A percentile compares a stretch with the other conserved stretches of the same genome.
These are phyloP conservation scores for Calcarisporium arbuscula DNA, from an alignment of 2,329 filamentous ascomycete species.

Conservation along the genomic window DNA sequence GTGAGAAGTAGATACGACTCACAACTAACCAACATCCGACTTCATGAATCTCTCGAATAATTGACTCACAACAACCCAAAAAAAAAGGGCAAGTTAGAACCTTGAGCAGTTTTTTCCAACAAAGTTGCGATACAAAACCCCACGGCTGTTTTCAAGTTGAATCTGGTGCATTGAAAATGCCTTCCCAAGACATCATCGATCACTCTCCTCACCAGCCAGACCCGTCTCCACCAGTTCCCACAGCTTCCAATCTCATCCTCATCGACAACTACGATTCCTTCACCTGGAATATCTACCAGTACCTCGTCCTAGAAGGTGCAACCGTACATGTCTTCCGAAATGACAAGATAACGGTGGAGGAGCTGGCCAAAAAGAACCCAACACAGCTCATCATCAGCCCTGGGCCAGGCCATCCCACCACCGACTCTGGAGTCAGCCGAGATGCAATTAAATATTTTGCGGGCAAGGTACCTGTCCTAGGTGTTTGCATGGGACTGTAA, in stretches of 20 bases:
- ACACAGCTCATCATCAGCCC: conserved; percentile 94
- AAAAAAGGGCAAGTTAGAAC: too few species aligned
- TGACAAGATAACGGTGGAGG: conserved; percentile 80
- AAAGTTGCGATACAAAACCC: too few species aligned
- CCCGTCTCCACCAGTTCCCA: conserved; percentile 64
- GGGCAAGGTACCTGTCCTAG: conserved; percentile 90
- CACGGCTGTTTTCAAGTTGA: too few species aligned
- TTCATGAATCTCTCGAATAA: too few species aligned
- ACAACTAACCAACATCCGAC: too few species aligned
- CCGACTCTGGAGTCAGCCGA: conserved; percentile 88
- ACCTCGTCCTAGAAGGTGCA: conserved; percentile 91
- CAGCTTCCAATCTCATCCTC: conserved; percentile 83
- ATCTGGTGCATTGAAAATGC: conserved; percentile 33
- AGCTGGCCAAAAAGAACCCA: conserved; percentile 75
- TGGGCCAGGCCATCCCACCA: conserved; percentile 85
- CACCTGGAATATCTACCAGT: conserved; percentile 99
- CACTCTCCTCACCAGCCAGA: conserved; percentile 83
- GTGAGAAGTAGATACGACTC: too few species aligned
- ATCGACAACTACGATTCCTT: conserved; percentile 99
- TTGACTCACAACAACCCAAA: too few species aligned
- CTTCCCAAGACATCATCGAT: conserved; percentile 53
- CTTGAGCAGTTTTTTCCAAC: too few species aligned
- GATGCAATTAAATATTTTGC: conserved; percentile 86
- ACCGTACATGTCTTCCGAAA: conserved; percentile 86
- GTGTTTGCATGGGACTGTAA: conserved; percentile 97